Evolutionary conservation across 1,139 yeast species (phyloP).

Genomic region (Insectozyma bohioensis): DNA sequence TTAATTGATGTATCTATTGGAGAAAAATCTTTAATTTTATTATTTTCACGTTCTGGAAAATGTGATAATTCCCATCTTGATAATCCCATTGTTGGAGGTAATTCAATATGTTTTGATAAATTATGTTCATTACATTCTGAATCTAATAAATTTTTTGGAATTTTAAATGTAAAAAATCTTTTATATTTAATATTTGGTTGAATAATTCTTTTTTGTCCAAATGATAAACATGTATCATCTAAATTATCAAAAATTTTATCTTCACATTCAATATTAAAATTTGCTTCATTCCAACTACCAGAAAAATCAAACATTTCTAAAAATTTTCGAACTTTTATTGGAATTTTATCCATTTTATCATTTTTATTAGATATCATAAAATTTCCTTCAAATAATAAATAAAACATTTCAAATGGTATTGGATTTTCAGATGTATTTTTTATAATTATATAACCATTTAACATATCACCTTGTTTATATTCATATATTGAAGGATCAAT

Average conservation of each 20-base stretch:
- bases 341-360: slow-evolving; percentile 14
- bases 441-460: slow-evolving; percentile 38
- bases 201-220: slow-evolving; percentile 25
- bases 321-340: slow-evolving; percentile 16
- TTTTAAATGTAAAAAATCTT: slow-evolving; percentile 42
- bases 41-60: slow-evolving; percentile 14
- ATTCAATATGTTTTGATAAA: slow-evolving; percentile 32
- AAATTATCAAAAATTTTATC: slow-evolving; percentile 21
- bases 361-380: slow-evolving; percentile 18
- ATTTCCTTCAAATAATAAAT: slow-evolving; percentile 41
- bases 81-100: slow-evolving; percentile 42
- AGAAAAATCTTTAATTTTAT: slow-evolving; percentile 22
- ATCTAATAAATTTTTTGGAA: slow-evolving; percentile 41
- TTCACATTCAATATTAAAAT: slow-evolving; percentile 24
- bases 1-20: slow-evolving; percentile 30
- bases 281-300: slow-evolving; percentile 37
- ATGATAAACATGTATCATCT: slow-evolving; percentile 28
- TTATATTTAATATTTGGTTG: slow-evolving; percentile 33
- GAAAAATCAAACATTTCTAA: slow-evolving; percentile 47
- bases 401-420: slow-evolving; percentile 43
- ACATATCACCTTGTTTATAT: slow-evolving; percentile 41
- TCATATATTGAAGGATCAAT: slow-evolving; percentile 37
- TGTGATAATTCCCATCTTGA: slow-evolving; percentile 18
- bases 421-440: slow-evolving; percentile 25
- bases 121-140: slow-evolving; percentile 37